Conservation (phyloP, 2,329 filamentous ascomycete genomes). For the Arthroderma sp. region DNA sequence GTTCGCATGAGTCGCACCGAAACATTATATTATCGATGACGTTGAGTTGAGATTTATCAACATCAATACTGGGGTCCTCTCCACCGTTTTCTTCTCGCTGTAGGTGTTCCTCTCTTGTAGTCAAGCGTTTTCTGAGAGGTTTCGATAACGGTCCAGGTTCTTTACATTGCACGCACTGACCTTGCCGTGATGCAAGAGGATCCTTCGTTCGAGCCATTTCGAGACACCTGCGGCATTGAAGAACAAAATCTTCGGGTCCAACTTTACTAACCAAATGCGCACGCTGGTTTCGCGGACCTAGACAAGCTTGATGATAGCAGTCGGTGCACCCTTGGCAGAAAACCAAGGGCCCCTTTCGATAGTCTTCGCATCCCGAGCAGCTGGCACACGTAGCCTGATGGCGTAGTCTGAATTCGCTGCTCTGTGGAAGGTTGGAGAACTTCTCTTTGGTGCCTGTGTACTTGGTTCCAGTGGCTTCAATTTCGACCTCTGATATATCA, state of each 20-base stretch:
- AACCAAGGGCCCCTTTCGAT: slow-evolving; percentile 57
- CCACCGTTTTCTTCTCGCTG: slow-evolving; percentile 66
- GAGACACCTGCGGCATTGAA: slow-evolving; percentile 83
- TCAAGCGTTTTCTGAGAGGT: slow-evolving; percentile 60
- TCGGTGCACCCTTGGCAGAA: slow-evolving; percentile 84
- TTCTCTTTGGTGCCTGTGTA: slow-evolving; percentile 52
- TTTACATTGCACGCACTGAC: slow-evolving; percentile 59
- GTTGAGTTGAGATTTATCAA: slow-evolving; percentile 55
- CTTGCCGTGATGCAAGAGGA: slow-evolving; percentile 51
- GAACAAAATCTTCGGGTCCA: slow-evolving; percentile 59
- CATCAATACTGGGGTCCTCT: slow-evolving; percentile 57
- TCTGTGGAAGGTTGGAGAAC: slow-evolving; percentile 50
- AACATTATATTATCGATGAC: slow-evolving; percentile 67
- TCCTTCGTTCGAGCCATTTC: slow-evolving; percentile 57
- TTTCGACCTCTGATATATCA: slow-evolving; percentile 22
- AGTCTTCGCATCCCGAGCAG: slow-evolving; percentile 47
- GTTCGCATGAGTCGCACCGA: slow-evolving; percentile 62
- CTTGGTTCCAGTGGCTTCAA: slow-evolving; percentile 5
- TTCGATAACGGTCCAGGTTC: slow-evolving; percentile 53
- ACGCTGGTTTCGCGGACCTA: slow-evolving; percentile 57
- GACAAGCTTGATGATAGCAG: slow-evolving; percentile 69
- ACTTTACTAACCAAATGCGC: slow-evolving; percentile 90
- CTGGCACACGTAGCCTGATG: slow-evolving; percentile 62
- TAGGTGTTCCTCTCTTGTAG: slow-evolving; percentile 69
- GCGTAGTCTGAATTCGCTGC: slow-evolving; percentile 53